Evolutionary conservation across 75 land plant genomes (phyloP).

Genomic region (Chamaecyparis obtusa): DNA sequence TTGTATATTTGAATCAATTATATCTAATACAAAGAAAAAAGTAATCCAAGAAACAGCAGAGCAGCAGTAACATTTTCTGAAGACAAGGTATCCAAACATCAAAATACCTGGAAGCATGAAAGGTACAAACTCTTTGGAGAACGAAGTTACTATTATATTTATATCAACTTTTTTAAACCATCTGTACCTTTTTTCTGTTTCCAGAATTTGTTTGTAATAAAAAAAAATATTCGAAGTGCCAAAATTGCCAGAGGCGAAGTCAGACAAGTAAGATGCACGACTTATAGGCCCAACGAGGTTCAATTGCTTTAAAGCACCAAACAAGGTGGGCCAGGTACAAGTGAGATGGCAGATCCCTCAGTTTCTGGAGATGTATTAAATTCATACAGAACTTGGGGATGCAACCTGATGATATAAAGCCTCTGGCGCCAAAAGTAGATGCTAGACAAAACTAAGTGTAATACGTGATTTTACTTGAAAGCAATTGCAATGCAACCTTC

Average conservation of each 20-base stretch:
- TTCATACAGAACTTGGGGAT: background rate
- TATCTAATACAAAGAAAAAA: no score
- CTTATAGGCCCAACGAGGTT: background rate
- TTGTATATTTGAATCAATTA: no score
- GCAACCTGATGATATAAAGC: background rate
- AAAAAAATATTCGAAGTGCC: background rate
- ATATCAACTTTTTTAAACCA: background rate
- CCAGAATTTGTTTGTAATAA: background rate
- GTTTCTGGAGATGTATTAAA: background rate
- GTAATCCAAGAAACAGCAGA: background rate
- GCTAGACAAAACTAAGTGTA: background rate
- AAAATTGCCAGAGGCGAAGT: background rate
- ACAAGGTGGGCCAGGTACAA: background rate
- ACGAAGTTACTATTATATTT: background rate
- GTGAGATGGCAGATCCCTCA: background rate
- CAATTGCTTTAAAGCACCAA: background rate
- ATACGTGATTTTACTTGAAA: background rate
- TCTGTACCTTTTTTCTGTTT: background rate
- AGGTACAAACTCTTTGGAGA: background rate
- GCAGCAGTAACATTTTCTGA: background rate
- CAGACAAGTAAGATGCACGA: no score
- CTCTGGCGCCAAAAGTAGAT: background rate
- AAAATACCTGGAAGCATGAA: background rate
- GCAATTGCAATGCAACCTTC: background rate
- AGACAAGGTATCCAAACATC: background rate